phyloP scores from a whole-genome alignment of 2,329 filamentous ascomycete genomes.

The Calonectria fujianensis region DNA sequence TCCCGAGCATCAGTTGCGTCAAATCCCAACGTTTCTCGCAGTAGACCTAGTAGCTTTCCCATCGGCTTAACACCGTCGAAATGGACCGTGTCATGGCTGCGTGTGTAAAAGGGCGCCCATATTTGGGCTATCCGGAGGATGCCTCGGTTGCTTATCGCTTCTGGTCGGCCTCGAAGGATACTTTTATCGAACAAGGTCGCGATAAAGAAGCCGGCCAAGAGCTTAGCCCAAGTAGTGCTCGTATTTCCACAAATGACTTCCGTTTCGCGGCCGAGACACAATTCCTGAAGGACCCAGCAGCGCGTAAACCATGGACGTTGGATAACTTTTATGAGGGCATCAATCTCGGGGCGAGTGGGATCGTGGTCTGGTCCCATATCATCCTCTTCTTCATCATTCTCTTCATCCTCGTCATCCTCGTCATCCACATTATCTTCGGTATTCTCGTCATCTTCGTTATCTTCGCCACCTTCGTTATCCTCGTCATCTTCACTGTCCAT shows the following conservation, averaged over 20 bases:
- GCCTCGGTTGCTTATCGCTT: background rate
- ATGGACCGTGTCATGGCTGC: background rate
- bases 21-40: background rate
- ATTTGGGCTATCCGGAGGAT: background rate
- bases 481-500: background rate
- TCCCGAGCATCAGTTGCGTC: constrained; percentile 9
- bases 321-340: background rate
- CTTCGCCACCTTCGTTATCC: background rate
- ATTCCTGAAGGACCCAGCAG: constrained; percentile 6
- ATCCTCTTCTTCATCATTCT: background rate
- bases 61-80: background rate
- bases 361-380: background rate
- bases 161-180: background rate
- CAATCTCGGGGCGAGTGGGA: background rate
- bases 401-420: background rate
- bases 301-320: constrained; percentile 7
- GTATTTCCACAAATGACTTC: background rate
- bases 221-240: background rate
- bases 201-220: background rate
- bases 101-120: background rate
- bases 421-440: background rate
- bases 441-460: background rate
- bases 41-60: background rate
- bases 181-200: background rate
- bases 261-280: background rate